Evolutionary conservation across 768 basidiomycete genomes (phyloP).

Genomic region (Boletus sp.): DNA sequence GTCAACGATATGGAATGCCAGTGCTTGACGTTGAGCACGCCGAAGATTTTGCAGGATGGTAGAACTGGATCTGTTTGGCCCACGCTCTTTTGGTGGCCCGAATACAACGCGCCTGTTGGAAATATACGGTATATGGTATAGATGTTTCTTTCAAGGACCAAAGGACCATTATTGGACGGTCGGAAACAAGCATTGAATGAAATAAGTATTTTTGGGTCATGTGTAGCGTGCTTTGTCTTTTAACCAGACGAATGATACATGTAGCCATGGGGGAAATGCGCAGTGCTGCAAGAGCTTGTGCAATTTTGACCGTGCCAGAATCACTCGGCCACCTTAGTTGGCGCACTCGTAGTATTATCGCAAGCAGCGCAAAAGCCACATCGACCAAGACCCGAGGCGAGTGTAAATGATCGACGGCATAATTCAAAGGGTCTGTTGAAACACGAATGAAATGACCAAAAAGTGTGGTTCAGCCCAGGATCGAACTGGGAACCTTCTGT

Average conservation of each 20-base stretch:
- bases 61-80: background rate
- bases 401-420: too few species aligned
- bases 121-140: background rate
- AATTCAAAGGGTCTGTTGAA: background rate
- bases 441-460: background rate
- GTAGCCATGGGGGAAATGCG: background rate
- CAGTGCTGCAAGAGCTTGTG: background rate
- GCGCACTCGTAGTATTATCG: background rate
- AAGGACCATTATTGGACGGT: background rate
- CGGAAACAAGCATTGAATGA: background rate
- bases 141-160: background rate
- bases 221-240: background rate
- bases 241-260: background rate
- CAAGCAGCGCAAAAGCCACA: background rate
- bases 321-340: background rate
- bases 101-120: background rate
- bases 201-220: background rate
- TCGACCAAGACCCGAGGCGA: background rate
- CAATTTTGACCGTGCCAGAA: background rate
- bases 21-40: background rate
- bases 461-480: constrained; percentile 40
- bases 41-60: background rate
- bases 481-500: constrained; percentile 49
- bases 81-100: background rate
- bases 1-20: background rate